A percentile compares a stretch with the other conserved stretches of the same genome.
Conservation (phyloP, 331 rosid genomes). For the Pyrus hybrid region DNA sequence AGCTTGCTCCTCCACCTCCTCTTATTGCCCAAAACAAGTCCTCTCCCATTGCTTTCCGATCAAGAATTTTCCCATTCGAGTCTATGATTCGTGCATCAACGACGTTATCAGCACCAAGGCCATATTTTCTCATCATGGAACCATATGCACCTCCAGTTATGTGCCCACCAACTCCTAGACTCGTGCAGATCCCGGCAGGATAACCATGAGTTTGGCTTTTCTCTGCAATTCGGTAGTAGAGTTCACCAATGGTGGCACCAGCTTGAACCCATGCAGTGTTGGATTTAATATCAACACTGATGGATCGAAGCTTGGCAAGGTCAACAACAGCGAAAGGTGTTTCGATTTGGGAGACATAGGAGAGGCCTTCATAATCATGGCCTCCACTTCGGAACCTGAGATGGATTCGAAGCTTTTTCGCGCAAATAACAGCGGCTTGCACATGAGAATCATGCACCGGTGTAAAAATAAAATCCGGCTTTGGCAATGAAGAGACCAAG, state of each 20-base stretch:
- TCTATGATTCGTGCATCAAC: constrained; percentile 49
- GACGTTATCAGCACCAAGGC: constrained; percentile 55
- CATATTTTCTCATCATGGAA: constrained; percentile 58
- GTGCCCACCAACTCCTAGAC: constrained; percentile 65
- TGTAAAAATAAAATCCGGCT: constrained; percentile 55
- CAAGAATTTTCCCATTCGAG: constrained; percentile 37
- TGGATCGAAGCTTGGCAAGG: constrained; percentile 35
- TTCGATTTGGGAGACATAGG: constrained; percentile 49
- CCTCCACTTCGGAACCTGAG: constrained; percentile 62
- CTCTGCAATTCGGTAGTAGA: constrained; percentile 48
- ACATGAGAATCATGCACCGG: constrained; percentile 49
- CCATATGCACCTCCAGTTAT: constrained; percentile 74
- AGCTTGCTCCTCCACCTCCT: constrained; percentile 77
- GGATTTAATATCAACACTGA: constrained; percentile 24
- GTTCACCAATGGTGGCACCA: constrained; percentile 61
- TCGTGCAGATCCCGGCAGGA: constrained; percentile 63
- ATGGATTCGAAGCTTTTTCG: constrained; percentile 44
- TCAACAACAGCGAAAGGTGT: constrained; percentile 50
- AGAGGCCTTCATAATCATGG: constrained; percentile 66
- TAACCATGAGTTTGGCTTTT: constrained; percentile 50
- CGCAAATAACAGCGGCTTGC: constrained; percentile 49
- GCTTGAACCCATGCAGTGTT: constrained; percentile 60
- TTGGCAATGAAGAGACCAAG: constrained; percentile 39
- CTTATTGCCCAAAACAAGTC: constrained; percentile 71
- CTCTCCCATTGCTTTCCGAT: constrained; percentile 53